Evolutionary conservation across 352 stramenopile genomes (phyloP).

Genomic region (Aphanomyces astaci): DNA sequence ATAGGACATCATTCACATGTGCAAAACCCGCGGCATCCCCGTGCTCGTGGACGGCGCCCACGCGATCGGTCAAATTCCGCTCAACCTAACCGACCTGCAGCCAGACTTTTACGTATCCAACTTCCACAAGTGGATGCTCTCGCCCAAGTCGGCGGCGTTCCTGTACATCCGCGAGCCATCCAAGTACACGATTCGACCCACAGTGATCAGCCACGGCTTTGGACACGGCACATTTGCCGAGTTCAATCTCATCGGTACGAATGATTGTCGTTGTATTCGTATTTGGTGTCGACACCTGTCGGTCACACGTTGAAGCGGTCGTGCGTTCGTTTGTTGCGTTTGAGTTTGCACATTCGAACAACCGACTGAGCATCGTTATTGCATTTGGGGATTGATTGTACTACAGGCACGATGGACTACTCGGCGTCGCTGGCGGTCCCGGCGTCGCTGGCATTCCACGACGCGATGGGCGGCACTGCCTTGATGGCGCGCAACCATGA

Average conservation of each 20-base stretch:
- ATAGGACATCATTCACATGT: constrained; percentile 20
- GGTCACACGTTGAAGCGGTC: no score
- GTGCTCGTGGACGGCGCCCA: constrained; percentile 22
- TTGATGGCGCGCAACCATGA: constrained; percentile 30
- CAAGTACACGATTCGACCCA: neutral
- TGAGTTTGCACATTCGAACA: neutral
- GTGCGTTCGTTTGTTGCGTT: no score
- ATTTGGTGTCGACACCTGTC: no score
- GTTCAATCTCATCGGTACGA: no score
- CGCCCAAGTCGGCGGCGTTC: constrained; percentile 19
- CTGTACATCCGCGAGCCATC: constrained; percentile 14
- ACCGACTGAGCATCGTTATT: no score
- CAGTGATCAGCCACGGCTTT: constrained; percentile 4
- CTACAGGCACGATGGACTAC: constrained; percentile 17
- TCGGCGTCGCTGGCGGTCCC: neutral
- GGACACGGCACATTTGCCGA: neutral
- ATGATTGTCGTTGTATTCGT: no score
- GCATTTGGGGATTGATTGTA: no score
- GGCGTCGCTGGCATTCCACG: constrained; percentile 6
- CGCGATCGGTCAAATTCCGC: constrained; percentile 16
- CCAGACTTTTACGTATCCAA: constrained; percentile 25
- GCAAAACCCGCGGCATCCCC: constrained; percentile 5
- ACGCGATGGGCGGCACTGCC: constrained; percentile 1
- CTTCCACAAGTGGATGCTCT: constrained; percentile 23
- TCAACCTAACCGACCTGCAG: neutral